Percentiles rank a stretch among this genome's conserved stretches.
phyloP scores from a whole-genome alignment of 169 alveolate genomes.

The Cryptosporidium sp. region DNA sequence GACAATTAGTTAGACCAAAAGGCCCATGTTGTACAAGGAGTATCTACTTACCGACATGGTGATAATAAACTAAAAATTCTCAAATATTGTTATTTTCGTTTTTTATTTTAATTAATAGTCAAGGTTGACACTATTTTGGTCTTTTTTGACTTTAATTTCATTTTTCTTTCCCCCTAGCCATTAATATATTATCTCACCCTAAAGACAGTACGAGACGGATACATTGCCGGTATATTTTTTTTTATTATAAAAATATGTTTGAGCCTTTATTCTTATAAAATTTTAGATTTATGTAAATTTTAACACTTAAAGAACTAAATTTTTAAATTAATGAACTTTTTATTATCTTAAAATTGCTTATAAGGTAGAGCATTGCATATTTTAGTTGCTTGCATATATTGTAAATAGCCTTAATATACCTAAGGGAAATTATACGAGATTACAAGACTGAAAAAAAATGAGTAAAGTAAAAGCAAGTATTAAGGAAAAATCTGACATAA shows the following conservation, averaged over 20 bases:
- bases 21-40: background rate
- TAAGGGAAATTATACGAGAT: background rate
- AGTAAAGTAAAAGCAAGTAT: background rate
- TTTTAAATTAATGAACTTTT: background rate
- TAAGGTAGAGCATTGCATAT: no score
- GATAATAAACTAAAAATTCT: background rate
- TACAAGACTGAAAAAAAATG: background rate
- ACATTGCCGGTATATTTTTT: conserved; percentile 41
- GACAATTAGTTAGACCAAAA: background rate
- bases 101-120: conserved; percentile 4
- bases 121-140: conserved; percentile 9
- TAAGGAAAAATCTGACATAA: background rate
- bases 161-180: background rate
- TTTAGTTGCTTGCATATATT: background rate
- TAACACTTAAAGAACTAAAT: background rate
- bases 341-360: background rate
- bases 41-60: conserved; percentile 58
- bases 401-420: background rate
- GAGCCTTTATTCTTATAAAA: background rate
- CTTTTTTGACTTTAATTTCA: background rate
- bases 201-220: conserved; percentile 54
- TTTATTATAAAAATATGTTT: background rate
- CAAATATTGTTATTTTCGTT: background rate
- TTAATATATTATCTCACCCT: conserved; percentile 37
- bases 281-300: conserved; percentile 1